phyloP scores from a whole-genome alignment of 805 yeast genomes.

The Pichia californica region DNA sequence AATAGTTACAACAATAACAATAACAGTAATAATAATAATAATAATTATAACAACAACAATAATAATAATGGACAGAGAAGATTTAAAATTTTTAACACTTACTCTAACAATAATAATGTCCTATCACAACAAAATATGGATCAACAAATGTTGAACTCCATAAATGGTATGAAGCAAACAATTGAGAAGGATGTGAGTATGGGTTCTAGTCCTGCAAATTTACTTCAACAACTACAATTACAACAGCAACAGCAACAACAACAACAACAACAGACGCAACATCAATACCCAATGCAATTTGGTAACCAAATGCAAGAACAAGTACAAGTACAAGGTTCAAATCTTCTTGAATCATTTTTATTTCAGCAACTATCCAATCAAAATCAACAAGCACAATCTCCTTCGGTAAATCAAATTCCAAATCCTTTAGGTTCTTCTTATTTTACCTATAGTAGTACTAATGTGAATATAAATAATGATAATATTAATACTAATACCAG shows the following conservation, averaged over 20 bases:
- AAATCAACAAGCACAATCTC: constrained; percentile 2
- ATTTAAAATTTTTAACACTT: background rate
- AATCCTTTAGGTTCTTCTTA: background rate
- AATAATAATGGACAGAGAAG: background rate
- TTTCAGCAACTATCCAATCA: constrained; percentile 9
- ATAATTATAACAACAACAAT: background rate
- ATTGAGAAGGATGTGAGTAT: background rate
- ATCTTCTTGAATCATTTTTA: constrained; percentile 10
- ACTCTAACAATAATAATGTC: background rate
- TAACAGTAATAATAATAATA: background rate
- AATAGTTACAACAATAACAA: background rate
- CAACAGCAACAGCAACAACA: constrained; percentile 5
- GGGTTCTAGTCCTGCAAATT: background rate
- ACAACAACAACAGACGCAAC: constrained; percentile 3
- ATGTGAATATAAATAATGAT: background rate
- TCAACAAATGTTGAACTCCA: background rate
- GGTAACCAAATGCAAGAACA: background rate
- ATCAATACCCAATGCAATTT: background rate
- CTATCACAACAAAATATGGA: background rate
- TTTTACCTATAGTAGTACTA: constrained; percentile 2
- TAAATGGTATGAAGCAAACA: background rate
- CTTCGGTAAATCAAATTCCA: constrained; percentile 5
- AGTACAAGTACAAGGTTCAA: constrained; percentile 1
- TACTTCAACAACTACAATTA: constrained; percentile 4
- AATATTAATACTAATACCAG: background rate